Percentiles rank a stretch among this genome's conserved stretches.
These are phyloP conservation scores for Golovinomyces cichoracearum DNA, from an alignment of 2,329 filamentous ascomycete species.

Conservation along the genomic window DNA sequence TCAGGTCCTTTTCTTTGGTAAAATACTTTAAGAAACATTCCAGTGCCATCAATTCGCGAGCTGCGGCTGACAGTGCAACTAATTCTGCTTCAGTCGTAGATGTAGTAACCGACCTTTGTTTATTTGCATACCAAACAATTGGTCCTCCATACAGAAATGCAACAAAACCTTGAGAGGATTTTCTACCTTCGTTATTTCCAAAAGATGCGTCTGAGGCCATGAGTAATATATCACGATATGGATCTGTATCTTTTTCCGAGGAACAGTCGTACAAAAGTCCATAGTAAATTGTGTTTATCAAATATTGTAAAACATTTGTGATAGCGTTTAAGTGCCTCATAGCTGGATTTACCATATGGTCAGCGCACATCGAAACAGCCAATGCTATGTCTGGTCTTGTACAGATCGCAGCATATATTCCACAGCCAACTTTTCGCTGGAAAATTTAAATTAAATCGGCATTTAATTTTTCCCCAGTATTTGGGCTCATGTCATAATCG, in stretches of 20 bases:
- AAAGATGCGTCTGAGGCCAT: slow-evolving; percentile 1
- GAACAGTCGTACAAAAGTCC: background rate
- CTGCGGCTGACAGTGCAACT: background rate
- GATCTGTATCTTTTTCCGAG: too few relatives aligned
- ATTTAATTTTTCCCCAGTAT: background rate
- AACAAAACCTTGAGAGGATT: background rate
- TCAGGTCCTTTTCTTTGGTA: background rate
- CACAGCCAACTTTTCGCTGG: background rate
- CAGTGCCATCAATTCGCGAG: background rate
- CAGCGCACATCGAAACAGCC: slow-evolving; percentile 1
- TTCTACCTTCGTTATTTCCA: background rate
- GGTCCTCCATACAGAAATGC: background rate
- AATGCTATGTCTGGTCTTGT: background rate
- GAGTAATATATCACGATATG: background rate
- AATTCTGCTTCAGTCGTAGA: slow-evolving; percentile 1
- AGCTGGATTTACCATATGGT: background rate
- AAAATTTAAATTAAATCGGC: background rate
- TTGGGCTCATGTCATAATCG: background rate
- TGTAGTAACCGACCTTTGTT: background rate
- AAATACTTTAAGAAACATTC: background rate
- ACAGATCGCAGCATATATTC: background rate
- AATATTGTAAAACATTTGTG: slow-evolving; percentile 1
- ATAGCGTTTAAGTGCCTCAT: background rate
- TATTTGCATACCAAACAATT: background rate
- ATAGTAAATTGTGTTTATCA: background rate